These are phyloP conservation scores for Yamadazyma atmosphaerica DNA, from an alignment of 1,139 yeast species.

Conservation along the genomic window DNA sequence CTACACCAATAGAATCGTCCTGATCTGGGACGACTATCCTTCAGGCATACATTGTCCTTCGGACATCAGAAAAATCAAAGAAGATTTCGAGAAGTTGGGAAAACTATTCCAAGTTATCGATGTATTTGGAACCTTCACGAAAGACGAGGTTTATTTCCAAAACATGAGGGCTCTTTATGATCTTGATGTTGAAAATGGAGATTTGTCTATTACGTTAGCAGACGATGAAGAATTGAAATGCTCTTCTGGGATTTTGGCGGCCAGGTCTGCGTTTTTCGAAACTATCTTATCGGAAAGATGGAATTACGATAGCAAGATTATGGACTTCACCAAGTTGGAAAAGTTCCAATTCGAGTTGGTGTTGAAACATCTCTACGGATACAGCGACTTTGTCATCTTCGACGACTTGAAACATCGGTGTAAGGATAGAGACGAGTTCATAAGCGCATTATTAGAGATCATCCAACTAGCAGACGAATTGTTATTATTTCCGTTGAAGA, in stretches of 20 bases:
- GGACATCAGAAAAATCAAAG: slow-evolving; percentile 21
- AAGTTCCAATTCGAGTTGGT: slow-evolving; percentile 49
- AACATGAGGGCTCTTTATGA: slow-evolving; percentile 17
- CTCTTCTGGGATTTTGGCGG: slow-evolving; percentile 52
- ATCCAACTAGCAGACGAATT: slow-evolving; percentile 67
- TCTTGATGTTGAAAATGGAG: slow-evolving; percentile 17
- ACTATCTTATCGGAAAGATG: slow-evolving; percentile 58
- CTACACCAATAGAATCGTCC: slow-evolving; percentile 30
- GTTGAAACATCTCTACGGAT: slow-evolving; percentile 61
- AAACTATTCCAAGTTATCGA: slow-evolving; percentile 21
- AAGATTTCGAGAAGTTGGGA: slow-evolving; percentile 20
- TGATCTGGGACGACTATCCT: slow-evolving; percentile 27
- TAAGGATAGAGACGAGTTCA: slow-evolving; percentile 36
- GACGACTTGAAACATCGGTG: slow-evolving; percentile 29
- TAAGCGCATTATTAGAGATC: slow-evolving; percentile 58
- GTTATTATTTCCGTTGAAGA: slow-evolving; percentile 57
- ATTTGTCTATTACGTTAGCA: slow-evolving; percentile 26
- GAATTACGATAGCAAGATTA: slow-evolving; percentile 26
- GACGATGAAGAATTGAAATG: slow-evolving; percentile 41
- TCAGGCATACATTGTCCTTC: slow-evolving; percentile 19
- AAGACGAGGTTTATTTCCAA: slow-evolving; percentile 13
- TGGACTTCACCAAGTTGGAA: slow-evolving; percentile 46
- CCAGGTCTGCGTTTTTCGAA: slow-evolving; percentile 66
- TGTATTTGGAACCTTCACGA: slow-evolving; percentile 16
- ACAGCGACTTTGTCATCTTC: slow-evolving; percentile 44